These are phyloP conservation scores for Malus hybrid DNA, from an alignment of 331 rosid genomes.

Conservation along the genomic window DNA sequence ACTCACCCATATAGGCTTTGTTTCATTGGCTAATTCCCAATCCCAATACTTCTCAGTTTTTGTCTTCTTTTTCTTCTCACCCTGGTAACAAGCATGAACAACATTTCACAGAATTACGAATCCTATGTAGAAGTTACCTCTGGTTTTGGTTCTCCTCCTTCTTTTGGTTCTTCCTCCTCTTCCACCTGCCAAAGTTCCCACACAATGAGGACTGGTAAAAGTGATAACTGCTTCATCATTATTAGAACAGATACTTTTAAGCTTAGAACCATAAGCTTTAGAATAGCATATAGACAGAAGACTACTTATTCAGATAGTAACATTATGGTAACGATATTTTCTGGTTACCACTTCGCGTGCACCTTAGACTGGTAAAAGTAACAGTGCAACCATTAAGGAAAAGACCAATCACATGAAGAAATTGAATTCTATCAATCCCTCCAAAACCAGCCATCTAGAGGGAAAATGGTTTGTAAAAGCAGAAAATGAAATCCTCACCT, in stretches of 20 bases:
- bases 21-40: slow-evolving; percentile 90
- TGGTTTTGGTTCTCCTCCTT: slow-evolving; percentile 72
- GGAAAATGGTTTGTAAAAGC: background rate
- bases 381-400: background rate
- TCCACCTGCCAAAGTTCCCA: slow-evolving; percentile 52
- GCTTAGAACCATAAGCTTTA: background rate
- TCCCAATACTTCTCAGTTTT: slow-evolving; percentile 96
- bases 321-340: background rate
- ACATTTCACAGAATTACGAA: slow-evolving; percentile 2
- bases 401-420: background rate
- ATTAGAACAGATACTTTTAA: background rate
- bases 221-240: background rate
- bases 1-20: slow-evolving; percentile 97
- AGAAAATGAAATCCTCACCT: slow-evolving; percentile 42
- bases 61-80: slow-evolving; percentile 59
- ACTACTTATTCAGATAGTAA: background rate
- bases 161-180: slow-evolving; percentile 87
- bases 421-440: background rate
- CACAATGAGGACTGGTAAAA: background rate
- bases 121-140: slow-evolving; percentile 39
- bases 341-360: background rate
- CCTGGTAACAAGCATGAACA: slow-evolving; percentile 37
- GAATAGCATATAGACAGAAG: background rate
- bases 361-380: background rate
- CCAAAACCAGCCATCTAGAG: background rate